Conservation (phyloP, 345 rosid species). For the Arabidopsis arenosa region DNA sequence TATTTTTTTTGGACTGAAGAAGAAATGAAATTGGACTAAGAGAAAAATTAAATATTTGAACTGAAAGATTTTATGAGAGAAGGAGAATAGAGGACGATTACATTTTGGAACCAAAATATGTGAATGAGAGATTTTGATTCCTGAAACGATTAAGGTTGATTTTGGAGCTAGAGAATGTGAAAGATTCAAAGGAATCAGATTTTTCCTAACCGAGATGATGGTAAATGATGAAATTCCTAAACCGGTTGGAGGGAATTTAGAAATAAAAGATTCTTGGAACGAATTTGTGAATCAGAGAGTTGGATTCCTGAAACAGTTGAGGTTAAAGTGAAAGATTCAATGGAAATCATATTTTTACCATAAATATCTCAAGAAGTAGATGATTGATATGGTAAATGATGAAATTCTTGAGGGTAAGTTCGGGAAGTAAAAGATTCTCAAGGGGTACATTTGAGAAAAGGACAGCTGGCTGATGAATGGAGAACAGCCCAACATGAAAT, state of each 20-base stretch:
- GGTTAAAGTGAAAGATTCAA: background rate
- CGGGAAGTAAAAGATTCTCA: background rate
- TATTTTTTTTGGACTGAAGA: constrained; percentile 17
- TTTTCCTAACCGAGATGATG: background rate
- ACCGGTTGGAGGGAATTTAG: background rate
- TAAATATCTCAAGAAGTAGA: background rate
- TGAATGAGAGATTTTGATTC: background rate
- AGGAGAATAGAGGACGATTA: background rate
- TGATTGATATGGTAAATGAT: background rate
- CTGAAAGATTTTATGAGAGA: background rate
- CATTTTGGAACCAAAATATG: background rate
- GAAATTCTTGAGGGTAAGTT: constrained; percentile 2
- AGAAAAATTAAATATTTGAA: constrained; percentile 23
- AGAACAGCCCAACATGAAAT: constrained; percentile 1
- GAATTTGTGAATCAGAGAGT: background rate
- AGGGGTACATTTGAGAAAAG: background rate
- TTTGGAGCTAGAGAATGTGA: background rate
- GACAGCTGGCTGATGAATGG: constrained; percentile 17
- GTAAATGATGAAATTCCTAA: no score
- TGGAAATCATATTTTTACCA: background rate
- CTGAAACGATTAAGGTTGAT: background rate
- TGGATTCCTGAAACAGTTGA: background rate
- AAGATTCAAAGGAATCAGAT: background rate
- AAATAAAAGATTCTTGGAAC: background rate
- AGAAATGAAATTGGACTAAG: background rate